phyloP scores from a whole-genome alignment of 345 rosid genomes.

The Lagerstroemia speciosa region DNA sequence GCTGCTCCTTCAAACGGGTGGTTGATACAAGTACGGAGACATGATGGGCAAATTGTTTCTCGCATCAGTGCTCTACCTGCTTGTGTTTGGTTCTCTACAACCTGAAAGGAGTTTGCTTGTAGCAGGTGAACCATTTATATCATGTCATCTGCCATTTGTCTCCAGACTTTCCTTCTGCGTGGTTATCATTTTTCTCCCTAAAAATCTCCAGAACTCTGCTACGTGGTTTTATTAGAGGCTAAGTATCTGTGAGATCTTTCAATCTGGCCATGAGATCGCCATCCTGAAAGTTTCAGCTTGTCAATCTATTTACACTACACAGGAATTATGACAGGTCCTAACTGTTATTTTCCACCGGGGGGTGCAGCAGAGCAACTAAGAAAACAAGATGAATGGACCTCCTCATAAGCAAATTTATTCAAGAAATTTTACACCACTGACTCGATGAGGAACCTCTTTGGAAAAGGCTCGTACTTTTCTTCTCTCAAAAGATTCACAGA shows the following conservation, averaged over 20 bases:
- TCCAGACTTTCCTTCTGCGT: not conserved
- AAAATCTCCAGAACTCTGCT: no score
- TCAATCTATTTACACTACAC: not conserved
- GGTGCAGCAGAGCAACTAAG: not conserved
- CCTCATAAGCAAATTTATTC: not conserved
- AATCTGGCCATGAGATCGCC: no score
- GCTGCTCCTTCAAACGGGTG: not conserved
- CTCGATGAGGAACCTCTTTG: not conserved
- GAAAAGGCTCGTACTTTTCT: not conserved
- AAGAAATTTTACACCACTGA: no score
- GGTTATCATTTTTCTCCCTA: not conserved
- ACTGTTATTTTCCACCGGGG: not conserved
- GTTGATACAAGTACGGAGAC: no score
- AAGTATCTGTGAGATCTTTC: no score
- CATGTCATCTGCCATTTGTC: not conserved
- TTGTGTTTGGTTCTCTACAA: not conserved
- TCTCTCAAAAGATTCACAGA: not conserved
- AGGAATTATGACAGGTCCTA: not conserved
- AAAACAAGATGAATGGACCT: not conserved
- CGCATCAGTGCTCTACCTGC: not conserved
- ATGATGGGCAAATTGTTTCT: slow-evolving; percentile 5
- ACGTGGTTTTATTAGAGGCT: no score
- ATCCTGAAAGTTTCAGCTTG: not conserved
- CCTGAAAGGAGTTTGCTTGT: not conserved
- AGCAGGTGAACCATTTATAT: not conserved